Evolutionary conservation across 2,329 filamentous ascomycete species (phyloP).

Genomic region (Calonectria hongkongensis): DNA sequence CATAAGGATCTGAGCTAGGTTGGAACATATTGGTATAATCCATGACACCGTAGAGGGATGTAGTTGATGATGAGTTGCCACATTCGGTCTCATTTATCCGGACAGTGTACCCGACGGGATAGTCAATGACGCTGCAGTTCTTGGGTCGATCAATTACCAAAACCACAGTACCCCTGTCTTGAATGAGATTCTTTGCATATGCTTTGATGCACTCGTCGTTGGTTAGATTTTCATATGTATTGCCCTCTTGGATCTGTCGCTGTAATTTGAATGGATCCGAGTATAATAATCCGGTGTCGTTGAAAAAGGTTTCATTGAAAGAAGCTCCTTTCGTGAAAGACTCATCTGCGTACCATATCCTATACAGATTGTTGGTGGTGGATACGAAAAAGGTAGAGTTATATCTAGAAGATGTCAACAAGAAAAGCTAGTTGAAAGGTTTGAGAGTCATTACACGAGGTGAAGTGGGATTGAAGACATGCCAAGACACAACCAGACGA

Average conservation of each 20-base stretch:
- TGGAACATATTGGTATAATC: not conserved
- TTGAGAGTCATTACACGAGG: not conserved
- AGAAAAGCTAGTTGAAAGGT: not conserved
- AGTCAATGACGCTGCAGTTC: not conserved
- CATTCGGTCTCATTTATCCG: not conserved
- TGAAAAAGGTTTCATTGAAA: not conserved
- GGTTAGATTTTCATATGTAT: not conserved
- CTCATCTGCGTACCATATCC: not conserved
- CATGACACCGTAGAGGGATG: not conserved
- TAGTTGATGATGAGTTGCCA: not conserved
- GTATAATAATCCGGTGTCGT: not conserved
- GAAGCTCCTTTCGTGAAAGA: not conserved
- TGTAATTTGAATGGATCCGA: not conserved
- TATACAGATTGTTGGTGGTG: not conserved
- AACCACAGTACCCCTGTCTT: not conserved
- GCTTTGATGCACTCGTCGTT: not conserved
- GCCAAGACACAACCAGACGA: not conserved
- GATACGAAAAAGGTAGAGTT: not conserved
- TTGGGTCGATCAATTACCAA: not conserved
- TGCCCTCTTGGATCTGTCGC: not conserved
- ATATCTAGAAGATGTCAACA: not conserved
- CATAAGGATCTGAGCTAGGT: not conserved
- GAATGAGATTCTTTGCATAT: not conserved
- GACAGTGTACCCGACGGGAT: not conserved
- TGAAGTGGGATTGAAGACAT: not conserved